Base-by-base conservation (phyloP, 768 basidiomycete genomes). In the Cyclocybe aegerita region DNA sequence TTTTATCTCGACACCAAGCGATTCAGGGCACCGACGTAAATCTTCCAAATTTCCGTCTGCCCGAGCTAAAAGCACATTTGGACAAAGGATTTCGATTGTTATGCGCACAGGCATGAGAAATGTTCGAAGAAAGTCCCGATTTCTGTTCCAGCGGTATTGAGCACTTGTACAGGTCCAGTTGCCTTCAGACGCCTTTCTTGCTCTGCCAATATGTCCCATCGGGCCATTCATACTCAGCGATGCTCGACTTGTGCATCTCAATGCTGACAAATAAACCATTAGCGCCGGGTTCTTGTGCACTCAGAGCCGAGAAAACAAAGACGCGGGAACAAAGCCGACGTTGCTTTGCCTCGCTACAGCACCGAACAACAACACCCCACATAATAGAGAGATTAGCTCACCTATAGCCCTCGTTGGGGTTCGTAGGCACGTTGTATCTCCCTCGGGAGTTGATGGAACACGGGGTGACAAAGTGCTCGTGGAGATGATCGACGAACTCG, bases 391-490 rank as follows among this genome's bases (percentile, higher is more conserved):
- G 42, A 43, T 37, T 36, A 16, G 48, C 15, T 10, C 6, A 83
- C 83, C 84, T 87, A 69, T 93, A 93, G 1, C 93, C 93, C 59
- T 90, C 93, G 12, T 76, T 68, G 0, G 88, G 75, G 58, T 88
- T 81, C 50, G 59, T 70, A 0, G 93, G 93, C 4, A 95, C 89
- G 59, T 93, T 94, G 69, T 97, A 98, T 36, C 92, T 77, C 36
- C 94, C 95, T 11, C 78, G 78, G 1, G 70, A 54, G 70, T 95
- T 97, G 72, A 98, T 92, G 12, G 90, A 88, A 60, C 90, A 91
- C 2, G 93, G 93, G 53, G 84, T 84, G 38, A 86, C 71, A 70
- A 97, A 98, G 65, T 97, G 90, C 61, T 98, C 93, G 69, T 98
- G 95, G 35, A 98, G 75, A 66, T 97, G 95, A 64, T 93, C 87